Percentiles rank a stretch among this genome's conserved stretches.
Conservation (phyloP, 495 filamentous ascomycete genomes). For the Penicillium herquei region DNA sequence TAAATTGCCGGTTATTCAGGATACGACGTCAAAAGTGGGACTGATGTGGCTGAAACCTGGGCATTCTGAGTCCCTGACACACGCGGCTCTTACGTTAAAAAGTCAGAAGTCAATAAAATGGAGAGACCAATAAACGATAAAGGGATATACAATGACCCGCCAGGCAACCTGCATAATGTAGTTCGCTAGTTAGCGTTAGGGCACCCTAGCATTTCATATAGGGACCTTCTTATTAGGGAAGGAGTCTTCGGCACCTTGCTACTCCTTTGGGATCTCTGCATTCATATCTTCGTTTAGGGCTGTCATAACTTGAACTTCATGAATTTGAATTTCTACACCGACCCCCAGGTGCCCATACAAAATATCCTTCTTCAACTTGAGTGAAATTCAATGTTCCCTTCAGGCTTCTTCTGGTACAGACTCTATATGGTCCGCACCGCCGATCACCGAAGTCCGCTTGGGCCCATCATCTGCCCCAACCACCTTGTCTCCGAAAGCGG, state of each 20-base stretch:
- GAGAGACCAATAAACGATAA: background rate
- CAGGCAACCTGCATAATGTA: no score
- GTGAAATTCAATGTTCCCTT: no score
- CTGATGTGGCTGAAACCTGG: background rate
- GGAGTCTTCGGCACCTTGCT: background rate
- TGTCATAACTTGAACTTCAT: background rate
- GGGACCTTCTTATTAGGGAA: conserved; percentile 1
- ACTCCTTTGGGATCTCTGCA: background rate
- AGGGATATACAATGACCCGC: background rate
- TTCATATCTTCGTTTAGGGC: background rate
- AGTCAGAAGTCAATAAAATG: background rate
- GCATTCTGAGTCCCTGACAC: background rate
- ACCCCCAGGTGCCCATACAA: no score
- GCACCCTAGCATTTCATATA: background rate
- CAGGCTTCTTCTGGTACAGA: background rate
- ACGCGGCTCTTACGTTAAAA: background rate
- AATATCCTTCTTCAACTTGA: no score
- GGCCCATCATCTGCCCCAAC: conserved; percentile 37
- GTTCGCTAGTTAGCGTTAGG: no score
- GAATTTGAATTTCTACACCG: background rate
- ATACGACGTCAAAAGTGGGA: background rate
- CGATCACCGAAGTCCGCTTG: conserved; percentile 14
- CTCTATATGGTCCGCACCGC: conserved; percentile 30
- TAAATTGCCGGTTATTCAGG: background rate
- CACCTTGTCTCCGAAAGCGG: conserved; percentile 56